Evolutionary conservation across 495 filamentous ascomycete species (phyloP).

Genomic region (Oleoguttula mirabilis): DNA sequence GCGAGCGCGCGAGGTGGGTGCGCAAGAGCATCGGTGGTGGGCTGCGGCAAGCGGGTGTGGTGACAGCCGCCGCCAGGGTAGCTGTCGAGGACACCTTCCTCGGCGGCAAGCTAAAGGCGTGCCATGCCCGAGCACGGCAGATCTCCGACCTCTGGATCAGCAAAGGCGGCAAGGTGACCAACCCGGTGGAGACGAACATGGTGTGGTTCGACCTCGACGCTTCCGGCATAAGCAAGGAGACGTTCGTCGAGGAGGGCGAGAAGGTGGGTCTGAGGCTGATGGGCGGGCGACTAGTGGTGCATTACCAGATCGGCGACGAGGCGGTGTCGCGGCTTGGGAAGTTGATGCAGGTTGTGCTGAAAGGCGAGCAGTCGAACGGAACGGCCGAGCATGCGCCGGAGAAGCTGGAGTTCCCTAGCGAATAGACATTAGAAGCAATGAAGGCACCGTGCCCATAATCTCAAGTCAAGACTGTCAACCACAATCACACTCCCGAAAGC

Average conservation of each 20-base stretch:
- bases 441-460: too few relatives aligned
- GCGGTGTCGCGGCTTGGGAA: conserved; percentile 38
- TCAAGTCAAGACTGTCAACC: too few relatives aligned
- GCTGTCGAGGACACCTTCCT: conserved; percentile 60
- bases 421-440: too few relatives aligned
- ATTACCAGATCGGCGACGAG: conserved; percentile 50
- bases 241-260: conserved; percentile 38
- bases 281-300: conserved; percentile 46
- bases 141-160: conserved; percentile 40
- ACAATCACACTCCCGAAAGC: too few relatives aligned
- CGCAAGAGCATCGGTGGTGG: conserved; percentile 81
- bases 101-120: conserved; percentile 49
- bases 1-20: conserved; percentile 64
- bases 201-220: conserved; percentile 72
- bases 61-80: conserved; percentile 47
- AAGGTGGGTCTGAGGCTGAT: conserved; percentile 43
- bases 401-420: conserved; percentile 10
- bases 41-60: conserved; percentile 54
- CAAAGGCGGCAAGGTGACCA: conserved; percentile 46
- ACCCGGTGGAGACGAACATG: conserved; percentile 82
- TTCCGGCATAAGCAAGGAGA: conserved; percentile 32
- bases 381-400: conserved; percentile 7
- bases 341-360: conserved; percentile 36
- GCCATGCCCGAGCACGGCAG: conserved; percentile 52
- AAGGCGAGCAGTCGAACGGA: conserved; percentile 16